phyloP scores from a whole-genome alignment of 768 basidiomycete genomes.

The Serendipita sp. region DNA sequence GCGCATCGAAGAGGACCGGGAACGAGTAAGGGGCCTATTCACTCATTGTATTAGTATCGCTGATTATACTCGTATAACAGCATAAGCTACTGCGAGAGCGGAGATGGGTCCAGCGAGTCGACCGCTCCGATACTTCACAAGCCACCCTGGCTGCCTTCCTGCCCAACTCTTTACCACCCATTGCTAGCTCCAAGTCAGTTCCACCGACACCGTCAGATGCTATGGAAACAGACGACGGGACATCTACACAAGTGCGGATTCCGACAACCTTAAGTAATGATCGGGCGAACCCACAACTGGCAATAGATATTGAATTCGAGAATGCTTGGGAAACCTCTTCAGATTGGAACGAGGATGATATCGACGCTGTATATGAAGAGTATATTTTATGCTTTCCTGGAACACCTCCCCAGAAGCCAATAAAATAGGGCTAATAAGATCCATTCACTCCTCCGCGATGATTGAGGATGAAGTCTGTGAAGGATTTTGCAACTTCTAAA shows the following conservation, averaged over 20 bases:
- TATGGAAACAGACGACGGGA: slow-evolving; percentile 25
- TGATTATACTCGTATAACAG: slow-evolving; percentile 10
- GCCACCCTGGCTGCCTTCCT: slow-evolving; percentile 18
- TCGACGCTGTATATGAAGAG: slow-evolving; percentile 58
- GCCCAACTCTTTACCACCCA: not conserved
- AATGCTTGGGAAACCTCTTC: slow-evolving; percentile 83
- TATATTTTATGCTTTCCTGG: slow-evolving; percentile 49
- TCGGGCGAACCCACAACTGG: slow-evolving; percentile 22
- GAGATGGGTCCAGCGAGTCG: slow-evolving; percentile 72
- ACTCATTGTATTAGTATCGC: not conserved
- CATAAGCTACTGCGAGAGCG: slow-evolving; percentile 84
- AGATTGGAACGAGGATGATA: slow-evolving; percentile 83
- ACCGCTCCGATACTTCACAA: slow-evolving; percentile 26
- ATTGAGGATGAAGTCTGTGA: not conserved
- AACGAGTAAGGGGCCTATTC: slow-evolving; percentile 29
- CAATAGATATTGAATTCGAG: slow-evolving; percentile 71
- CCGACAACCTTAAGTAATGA: not conserved
- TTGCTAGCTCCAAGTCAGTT: not conserved
- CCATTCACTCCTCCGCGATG: not conserved
- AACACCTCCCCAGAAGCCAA: not conserved
- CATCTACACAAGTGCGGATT: not conserved
- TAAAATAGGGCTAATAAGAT: not conserved
- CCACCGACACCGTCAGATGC: slow-evolving; percentile 5
- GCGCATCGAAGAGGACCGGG: slow-evolving; percentile 83
- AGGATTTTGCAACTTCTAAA: not conserved